phyloP scores from a whole-genome alignment of 208 protist species.

The Wallacemonas collosoma region DNA sequence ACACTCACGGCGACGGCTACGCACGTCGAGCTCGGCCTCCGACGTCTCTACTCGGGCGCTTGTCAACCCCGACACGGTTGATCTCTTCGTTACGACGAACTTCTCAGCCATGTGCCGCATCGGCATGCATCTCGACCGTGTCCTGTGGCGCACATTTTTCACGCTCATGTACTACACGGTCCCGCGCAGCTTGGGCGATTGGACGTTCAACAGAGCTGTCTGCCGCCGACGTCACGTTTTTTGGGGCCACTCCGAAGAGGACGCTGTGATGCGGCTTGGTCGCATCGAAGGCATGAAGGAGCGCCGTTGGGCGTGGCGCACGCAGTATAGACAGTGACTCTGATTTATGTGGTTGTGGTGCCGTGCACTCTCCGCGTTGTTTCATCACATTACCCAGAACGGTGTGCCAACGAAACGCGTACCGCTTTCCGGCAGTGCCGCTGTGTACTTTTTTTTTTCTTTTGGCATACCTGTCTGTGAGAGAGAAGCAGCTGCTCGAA shows the following conservation, averaged over 20 bases:
- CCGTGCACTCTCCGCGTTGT: too few species aligned
- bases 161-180: constrained; percentile 45
- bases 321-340: constrained; percentile 11
- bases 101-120: constrained; percentile 75
- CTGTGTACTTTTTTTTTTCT: too few species aligned
- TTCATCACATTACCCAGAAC: too few species aligned
- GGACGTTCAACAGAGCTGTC: constrained; percentile 58
- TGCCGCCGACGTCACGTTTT: constrained; percentile 43
- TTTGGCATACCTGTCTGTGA: too few species aligned
- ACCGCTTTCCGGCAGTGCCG: too few species aligned
- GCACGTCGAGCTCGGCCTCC: background rate
- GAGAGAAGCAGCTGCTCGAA: too few species aligned
- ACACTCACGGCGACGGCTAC: background rate
- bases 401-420: too few species aligned
- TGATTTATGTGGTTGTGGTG: background rate
- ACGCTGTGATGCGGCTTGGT: constrained; percentile 45
- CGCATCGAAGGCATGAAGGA: constrained; percentile 77
- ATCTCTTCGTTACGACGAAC: constrained; percentile 75
- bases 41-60: constrained; percentile 22
- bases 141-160: constrained; percentile 37
- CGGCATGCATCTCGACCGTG: constrained; percentile 82
- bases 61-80: constrained; percentile 35
- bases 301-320: constrained; percentile 69
- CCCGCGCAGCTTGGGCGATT: constrained; percentile 51
- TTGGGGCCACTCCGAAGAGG: constrained; percentile 82